Evolutionary conservation across 257 asterid genomes (phyloP).

Genomic region (Primulina huaijiensis): DNA sequence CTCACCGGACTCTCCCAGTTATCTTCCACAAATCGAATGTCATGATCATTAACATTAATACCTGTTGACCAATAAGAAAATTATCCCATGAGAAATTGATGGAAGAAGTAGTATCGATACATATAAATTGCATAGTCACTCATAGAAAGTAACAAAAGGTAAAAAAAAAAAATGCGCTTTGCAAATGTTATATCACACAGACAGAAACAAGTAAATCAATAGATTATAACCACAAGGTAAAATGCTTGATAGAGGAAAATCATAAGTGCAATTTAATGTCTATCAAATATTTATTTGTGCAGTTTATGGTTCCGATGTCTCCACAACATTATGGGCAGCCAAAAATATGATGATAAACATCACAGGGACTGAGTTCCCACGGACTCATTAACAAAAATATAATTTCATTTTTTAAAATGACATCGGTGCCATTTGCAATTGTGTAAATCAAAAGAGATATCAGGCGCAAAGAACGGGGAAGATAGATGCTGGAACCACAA

Average conservation of each 20-base stretch:
- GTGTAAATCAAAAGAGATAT: background rate
- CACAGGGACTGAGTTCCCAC: background rate
- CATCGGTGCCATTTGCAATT: background rate
- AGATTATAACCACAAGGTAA: background rate
- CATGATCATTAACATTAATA: conserved; percentile 86
- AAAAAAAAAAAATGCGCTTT: background rate
- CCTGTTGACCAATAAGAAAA: conserved; percentile 43
- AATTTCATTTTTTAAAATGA: background rate
- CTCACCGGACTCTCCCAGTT: conserved; percentile 99
- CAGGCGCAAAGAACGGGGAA: background rate
- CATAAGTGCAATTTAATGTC: background rate
- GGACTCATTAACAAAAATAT: background rate
- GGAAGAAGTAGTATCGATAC: conserved; percentile 3
- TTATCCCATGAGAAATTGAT: background rate
- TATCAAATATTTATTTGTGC: background rate
- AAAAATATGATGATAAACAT: conserved; percentile 1
- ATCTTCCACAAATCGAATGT: conserved; percentile 99
- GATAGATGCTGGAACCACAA: background rate
- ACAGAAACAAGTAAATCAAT: background rate
- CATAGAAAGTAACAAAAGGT: background rate
- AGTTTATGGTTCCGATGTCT: background rate
- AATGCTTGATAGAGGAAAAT: background rate
- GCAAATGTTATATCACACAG: background rate
- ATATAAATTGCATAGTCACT: background rate
- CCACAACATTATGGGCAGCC: background rate